A percentile compares a stretch with the other conserved stretches of the same genome.
Evolutionary conservation across 305 asterid genomes (phyloP).

Genomic region (Striga hermonthica): DNA sequence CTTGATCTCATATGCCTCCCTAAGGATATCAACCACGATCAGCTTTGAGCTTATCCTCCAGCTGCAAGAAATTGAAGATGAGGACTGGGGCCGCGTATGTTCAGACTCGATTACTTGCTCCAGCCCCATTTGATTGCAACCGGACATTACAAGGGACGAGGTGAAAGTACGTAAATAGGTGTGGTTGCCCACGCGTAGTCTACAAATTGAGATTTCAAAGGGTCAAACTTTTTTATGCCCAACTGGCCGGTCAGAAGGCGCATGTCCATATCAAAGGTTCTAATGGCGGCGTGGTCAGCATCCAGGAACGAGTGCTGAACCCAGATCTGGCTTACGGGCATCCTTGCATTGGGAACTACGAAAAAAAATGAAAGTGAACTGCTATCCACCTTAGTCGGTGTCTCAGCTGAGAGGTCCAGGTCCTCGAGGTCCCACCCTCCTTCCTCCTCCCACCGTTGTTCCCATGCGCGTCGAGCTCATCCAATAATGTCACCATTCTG

Average conservation of each 20-base stretch:
- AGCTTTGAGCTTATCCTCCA: constrained; percentile 67
- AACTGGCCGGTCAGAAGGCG: constrained; percentile 52
- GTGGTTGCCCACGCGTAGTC: constrained; percentile 55
- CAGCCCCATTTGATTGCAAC: constrained; percentile 51
- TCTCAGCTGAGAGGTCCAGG: constrained; percentile 56
- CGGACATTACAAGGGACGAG: constrained; percentile 44
- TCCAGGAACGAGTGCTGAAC: constrained; percentile 56
- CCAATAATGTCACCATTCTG: constrained; percentile 51
- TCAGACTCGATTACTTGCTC: constrained; percentile 54
- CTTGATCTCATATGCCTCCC: constrained; percentile 77
- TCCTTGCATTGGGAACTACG: constrained; percentile 47
- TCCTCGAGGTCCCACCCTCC: constrained; percentile 75
- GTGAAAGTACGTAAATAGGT: constrained; percentile 46
- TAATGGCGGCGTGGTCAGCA: constrained; percentile 62
- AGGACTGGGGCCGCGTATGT: constrained; percentile 72
- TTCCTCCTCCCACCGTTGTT: constrained; percentile 53
- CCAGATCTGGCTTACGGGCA: constrained; percentile 67
- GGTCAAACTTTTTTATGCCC: constrained; percentile 48
- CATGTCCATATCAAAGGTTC: constrained; percentile 59
- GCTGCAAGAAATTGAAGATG: constrained; percentile 49
- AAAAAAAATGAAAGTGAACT: constrained; percentile 44
- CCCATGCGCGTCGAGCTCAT: constrained; percentile 40
- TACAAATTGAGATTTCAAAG: constrained; percentile 42
- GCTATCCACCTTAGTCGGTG: constrained; percentile 41
- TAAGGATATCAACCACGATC: constrained; percentile 60